phyloP scores from a whole-genome alignment of 2,329 filamentous ascomycete species.

The Coniochaeta prunicola region DNA sequence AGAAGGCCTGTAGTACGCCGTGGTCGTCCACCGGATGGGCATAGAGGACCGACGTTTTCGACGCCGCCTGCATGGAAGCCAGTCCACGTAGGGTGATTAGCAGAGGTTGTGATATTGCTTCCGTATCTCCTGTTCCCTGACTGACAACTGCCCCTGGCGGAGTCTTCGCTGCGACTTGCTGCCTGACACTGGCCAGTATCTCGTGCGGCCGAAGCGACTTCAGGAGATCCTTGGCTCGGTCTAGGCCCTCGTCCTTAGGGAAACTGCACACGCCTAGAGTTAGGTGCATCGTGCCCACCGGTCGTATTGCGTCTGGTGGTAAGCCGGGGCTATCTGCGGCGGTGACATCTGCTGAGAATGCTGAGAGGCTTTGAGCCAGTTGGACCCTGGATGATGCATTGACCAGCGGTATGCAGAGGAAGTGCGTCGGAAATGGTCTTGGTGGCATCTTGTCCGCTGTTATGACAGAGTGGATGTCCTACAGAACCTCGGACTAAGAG shows the following conservation, averaged over 20 bases:
- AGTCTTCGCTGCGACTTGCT: not conserved
- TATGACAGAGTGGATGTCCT: not conserved
- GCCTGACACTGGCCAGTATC: conserved; percentile 21
- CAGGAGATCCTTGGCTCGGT: conserved; percentile 33
- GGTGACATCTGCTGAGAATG: conserved; percentile 54
- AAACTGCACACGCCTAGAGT: conserved; percentile 85
- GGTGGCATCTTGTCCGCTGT: conserved; percentile 7
- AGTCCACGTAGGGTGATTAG: conserved; percentile 47
- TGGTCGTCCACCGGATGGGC: conserved; percentile 48
- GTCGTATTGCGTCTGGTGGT: conserved; percentile 62
- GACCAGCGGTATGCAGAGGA: conserved; percentile 68
- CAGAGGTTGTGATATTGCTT: conserved; percentile 18
- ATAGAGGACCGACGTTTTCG: conserved; percentile 58
- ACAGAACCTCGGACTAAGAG: not conserved
- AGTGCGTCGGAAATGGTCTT: conserved; percentile 49
- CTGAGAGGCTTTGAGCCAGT: conserved; percentile 52
- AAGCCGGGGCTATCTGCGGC: conserved; percentile 38
- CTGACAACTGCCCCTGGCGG: not conserved
- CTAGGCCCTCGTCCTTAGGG: conserved; percentile 27
- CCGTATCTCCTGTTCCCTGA: not conserved
- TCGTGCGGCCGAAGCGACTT: conserved; percentile 28
- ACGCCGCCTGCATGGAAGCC: conserved; percentile 51
- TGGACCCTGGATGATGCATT: conserved; percentile 54
- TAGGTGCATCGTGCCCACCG: conserved; percentile 73
- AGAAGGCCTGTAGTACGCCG: conserved; percentile 48